Evolutionary conservation across 331 rosid species (phyloP).

Genomic region (Stylosanthes scabra): DNA sequence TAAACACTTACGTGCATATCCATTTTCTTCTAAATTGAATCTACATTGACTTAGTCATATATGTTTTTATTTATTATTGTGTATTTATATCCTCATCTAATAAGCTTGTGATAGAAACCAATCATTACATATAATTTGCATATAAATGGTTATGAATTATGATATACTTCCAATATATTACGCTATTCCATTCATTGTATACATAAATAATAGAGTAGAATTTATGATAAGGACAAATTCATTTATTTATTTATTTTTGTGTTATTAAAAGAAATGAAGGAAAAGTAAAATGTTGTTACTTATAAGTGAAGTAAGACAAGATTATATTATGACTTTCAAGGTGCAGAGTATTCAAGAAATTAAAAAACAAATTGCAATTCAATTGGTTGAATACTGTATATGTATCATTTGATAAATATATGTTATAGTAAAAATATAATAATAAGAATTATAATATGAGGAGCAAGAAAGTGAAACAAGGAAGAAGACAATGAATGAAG

Average conservation of each 20-base stretch:
- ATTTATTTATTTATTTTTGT: background rate
- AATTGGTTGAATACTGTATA: background rate
- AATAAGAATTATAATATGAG: background rate
- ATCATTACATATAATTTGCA: background rate
- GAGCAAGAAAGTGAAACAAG: conserved; percentile 50
- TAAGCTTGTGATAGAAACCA: background rate
- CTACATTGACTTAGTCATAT: background rate
- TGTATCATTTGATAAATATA: background rate
- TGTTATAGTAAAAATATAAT: background rate
- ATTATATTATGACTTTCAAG: background rate
- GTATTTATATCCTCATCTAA: background rate
- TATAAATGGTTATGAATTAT: background rate
- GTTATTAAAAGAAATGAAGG: conserved; percentile 7
- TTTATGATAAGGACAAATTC: background rate
- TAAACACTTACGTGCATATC: background rate
- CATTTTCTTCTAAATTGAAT: background rate
- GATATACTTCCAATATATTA: background rate
- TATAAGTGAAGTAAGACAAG: conserved; percentile 4
- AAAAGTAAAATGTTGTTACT: background rate
- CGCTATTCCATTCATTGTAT: background rate
- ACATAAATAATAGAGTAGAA: no score
- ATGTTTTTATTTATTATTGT: background rate
- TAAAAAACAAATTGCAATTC: background rate
- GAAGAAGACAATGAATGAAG: conserved; percentile 56
- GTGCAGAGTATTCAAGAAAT: background rate